Evolutionary conservation across 495 filamentous ascomycete species (phyloP).

Genomic region (Astrothelium subdiscretum): DNA sequence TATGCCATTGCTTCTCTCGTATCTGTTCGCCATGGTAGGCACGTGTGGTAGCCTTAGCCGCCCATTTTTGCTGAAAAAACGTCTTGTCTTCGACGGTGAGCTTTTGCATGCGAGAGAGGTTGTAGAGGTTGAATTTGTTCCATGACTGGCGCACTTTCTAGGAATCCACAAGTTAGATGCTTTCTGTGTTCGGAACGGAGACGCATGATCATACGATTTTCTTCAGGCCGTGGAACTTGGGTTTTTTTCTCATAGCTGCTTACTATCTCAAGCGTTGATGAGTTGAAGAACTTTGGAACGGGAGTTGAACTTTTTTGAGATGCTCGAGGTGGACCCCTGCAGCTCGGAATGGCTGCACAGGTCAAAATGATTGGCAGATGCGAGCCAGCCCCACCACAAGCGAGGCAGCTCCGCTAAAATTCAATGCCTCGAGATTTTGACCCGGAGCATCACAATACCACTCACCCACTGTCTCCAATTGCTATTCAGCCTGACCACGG

Average conservation of each 20-base stretch:
- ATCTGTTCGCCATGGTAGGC: slow-evolving; percentile 92
- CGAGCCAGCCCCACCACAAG: neutral
- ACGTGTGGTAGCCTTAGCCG: slow-evolving; percentile 66
- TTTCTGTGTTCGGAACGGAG: slow-evolving; percentile 16
- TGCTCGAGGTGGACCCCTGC: neutral
- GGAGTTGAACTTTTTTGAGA: neutral
- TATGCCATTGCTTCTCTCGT: slow-evolving; percentile 77
- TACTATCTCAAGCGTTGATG: neutral
- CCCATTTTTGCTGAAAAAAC: slow-evolving; percentile 98
- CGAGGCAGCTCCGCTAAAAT: neutral
- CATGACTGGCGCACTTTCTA: slow-evolving; percentile 93
- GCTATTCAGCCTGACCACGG: neutral
- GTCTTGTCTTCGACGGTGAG: slow-evolving; percentile 35
- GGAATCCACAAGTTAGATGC: neutral
- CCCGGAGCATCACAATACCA: neutral
- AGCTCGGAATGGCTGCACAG: neutral
- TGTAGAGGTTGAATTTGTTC: slow-evolving; percentile 96
- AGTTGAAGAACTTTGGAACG: neutral
- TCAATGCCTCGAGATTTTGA: neutral
- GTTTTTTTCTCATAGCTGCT: neutral
- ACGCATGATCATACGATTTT: slow-evolving; percentile 37
- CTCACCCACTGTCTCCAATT: neutral
- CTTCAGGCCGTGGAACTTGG: slow-evolving; percentile 52
- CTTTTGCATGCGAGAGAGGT: slow-evolving; percentile 46
- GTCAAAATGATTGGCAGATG: neutral